Percentiles rank a stretch among this genome's conserved stretches.
Evolutionary conservation across 164 flowering plant genomes (phyloP).

Genomic region (Pachysandra terminalis): DNA sequence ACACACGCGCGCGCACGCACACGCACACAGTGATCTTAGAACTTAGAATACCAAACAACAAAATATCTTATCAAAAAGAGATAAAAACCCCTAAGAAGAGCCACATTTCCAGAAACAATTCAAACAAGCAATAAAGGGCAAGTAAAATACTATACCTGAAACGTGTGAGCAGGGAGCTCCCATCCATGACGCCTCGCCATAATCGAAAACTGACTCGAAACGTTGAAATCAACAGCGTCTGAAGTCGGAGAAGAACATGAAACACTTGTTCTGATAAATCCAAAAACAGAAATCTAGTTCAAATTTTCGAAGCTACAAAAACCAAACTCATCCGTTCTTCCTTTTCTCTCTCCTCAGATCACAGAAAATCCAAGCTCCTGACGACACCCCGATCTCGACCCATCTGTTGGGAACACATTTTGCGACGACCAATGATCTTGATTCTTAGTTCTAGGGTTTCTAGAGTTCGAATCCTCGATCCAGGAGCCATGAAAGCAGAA

Average conservation of each 20-base stretch:
- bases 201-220: constrained; percentile 15
- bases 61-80: not conserved
- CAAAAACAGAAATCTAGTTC: constrained; percentile 12
- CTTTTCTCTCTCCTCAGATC: not conserved
- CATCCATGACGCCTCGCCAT: constrained; percentile 97
- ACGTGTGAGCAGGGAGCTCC: constrained; percentile 95
- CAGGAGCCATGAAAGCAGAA: too few species aligned
- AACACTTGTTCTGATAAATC: not conserved
- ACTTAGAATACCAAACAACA: not conserved
- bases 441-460: too few species aligned
- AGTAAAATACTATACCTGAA: constrained; percentile 57
- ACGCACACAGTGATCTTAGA: not conserved
- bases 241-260: constrained; percentile 1
- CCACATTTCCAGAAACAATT: constrained; percentile 7
- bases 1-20: too few species aligned
- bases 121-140: not conserved
- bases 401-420: too few species aligned
- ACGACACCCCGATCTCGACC: constrained; percentile 6
- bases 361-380: constrained; percentile 3
- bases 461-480: too few species aligned
- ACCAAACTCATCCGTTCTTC: constrained; percentile 4
- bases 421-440: too few species aligned
- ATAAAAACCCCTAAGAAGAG: not conserved
- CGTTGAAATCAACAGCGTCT: constrained; percentile 16
- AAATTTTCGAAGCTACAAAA: not conserved